Evolutionary conservation across 2,329 filamentous ascomycete species (phyloP).

Genomic region (Aspergillus puulaauensis): DNA sequence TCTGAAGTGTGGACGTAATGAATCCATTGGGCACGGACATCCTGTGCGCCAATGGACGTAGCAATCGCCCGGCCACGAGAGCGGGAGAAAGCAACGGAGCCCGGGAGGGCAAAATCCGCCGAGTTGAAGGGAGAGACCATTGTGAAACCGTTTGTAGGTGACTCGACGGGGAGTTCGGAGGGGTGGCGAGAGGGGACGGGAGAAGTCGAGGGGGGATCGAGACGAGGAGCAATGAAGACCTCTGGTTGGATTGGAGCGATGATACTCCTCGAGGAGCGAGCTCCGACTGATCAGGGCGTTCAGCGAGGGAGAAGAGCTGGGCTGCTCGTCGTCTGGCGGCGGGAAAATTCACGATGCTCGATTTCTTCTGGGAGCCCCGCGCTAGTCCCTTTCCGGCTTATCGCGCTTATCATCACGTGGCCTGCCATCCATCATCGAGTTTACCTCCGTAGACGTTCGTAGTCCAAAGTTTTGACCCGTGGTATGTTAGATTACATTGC

Average conservation of each 20-base stretch:
- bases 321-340: slow-evolving; percentile 18
- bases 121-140: slow-evolving; percentile 34
- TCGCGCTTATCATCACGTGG: slow-evolving; percentile 12
- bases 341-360: slow-evolving; percentile 19
- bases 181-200: not conserved
- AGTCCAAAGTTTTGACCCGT: too few species aligned
- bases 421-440: not conserved
- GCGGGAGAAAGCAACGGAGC: slow-evolving; percentile 46
- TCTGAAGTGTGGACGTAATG: slow-evolving; percentile 67
- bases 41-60: slow-evolving; percentile 41
- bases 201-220: not conserved
- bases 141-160: slow-evolving; percentile 16
- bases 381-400: slow-evolving; percentile 28
- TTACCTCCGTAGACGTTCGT: too few species aligned
- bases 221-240: slow-evolving; percentile 14
- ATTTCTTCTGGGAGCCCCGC: slow-evolving; percentile 22
- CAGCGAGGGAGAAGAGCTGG: slow-evolving; percentile 19
- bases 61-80: slow-evolving; percentile 47
- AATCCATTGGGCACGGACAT: slow-evolving; percentile 48
- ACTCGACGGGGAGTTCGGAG: slow-evolving; percentile 6
- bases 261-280: slow-evolving; percentile 21
- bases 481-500: too few species aligned
- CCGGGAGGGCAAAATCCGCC: slow-evolving; percentile 38
- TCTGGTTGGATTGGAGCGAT: slow-evolving; percentile 13
- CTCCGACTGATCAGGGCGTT: slow-evolving; percentile 18